Percentiles rank a stretch among this genome's conserved stretches.
Evolutionary conservation across 306 rosid genomes (phyloP).

Genomic region (Vachellia pachyceras): DNA sequence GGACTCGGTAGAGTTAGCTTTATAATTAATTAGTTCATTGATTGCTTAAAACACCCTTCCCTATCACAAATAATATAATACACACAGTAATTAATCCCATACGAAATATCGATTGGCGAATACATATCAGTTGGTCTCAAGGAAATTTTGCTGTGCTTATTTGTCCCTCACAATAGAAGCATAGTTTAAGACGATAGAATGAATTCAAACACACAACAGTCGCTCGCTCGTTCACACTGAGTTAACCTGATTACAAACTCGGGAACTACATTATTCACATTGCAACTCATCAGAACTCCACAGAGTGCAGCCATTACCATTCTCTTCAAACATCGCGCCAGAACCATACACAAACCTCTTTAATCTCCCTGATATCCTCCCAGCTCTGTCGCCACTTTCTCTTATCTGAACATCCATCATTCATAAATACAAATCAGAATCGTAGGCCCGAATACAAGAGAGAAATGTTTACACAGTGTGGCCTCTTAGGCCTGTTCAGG

Average conservation of each 20-base stretch:
- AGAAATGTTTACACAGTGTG: too few species aligned
- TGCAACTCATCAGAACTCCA: background rate
- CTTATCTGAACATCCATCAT: conserved; percentile 41
- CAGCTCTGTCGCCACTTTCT: conserved; percentile 37
- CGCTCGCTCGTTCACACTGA: background rate
- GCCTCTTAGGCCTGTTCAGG: too few species aligned
- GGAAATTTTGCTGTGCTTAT: background rate
- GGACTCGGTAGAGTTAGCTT: background rate
- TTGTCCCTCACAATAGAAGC: background rate
- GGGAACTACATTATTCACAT: background rate
- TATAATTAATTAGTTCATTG: background rate
- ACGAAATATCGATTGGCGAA: background rate
- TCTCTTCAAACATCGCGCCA: conserved; percentile 17
- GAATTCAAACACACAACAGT: background rate
- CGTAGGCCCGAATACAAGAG: too few species aligned
- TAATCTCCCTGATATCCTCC: conserved; percentile 56
- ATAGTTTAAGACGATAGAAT: background rate
- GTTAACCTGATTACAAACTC: background rate
- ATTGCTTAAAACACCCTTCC: background rate
- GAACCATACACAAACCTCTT: conserved; percentile 37
- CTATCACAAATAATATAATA: background rate
- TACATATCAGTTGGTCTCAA: background rate
- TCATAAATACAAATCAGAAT: too few species aligned
- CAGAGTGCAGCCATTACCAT: background rate
- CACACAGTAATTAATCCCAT: background rate